Evolutionary conservation across 257 asterid genomes (phyloP), one percentile per base, ranked within the genome.

Genomic region (Mentha longifolia): DNA sequence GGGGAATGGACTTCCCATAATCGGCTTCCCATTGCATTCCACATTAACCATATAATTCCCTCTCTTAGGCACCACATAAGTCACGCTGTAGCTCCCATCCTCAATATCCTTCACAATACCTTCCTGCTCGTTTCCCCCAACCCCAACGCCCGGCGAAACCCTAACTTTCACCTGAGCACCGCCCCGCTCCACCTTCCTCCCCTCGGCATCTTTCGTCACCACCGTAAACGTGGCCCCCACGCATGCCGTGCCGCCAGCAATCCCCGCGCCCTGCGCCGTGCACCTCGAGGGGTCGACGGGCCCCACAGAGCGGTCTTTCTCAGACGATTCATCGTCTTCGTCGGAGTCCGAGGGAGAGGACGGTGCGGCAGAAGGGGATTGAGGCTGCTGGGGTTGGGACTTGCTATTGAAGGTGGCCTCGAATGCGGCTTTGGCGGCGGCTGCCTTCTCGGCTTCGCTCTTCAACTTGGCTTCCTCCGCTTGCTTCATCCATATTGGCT

Each of bases 371-470:
- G 83, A 59, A n/a, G 81, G 81, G n/a, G 79, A 41, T 62, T 78
- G 85, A 17, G 79, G 78, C 43, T 65, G 84, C 30, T 66, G 83
- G 28, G 64, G 31, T 49, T 50, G 82, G 43, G 86, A 77, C 58
- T 81, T 64, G 55, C 20, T 87, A 61, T 85, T 92, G 80, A 94
- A 94, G 28, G 99, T 94, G 58, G 99, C 99, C 61, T 94, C 99
- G 67, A 94, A 94, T 16, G 99, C 99, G 39, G 99, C 99, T 83
- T 94, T 94, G 15, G 99, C 99, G 20, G 97, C 98, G 17, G 99
- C 99, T 51, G 85, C 81, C 82, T 89, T 91, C 81, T 94, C 97
- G 46, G 98, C 98, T 84, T 91, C 96, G 81, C 88, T 89, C 78
- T 94, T 94, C 39, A 85, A 83, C 86, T 89, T 94, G 33, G 97